Evolutionary conservation across 1,139 yeast species (phyloP), one percentile per base, ranked within the genome.

Genomic region (Magnusiomyces ingens): DNA sequence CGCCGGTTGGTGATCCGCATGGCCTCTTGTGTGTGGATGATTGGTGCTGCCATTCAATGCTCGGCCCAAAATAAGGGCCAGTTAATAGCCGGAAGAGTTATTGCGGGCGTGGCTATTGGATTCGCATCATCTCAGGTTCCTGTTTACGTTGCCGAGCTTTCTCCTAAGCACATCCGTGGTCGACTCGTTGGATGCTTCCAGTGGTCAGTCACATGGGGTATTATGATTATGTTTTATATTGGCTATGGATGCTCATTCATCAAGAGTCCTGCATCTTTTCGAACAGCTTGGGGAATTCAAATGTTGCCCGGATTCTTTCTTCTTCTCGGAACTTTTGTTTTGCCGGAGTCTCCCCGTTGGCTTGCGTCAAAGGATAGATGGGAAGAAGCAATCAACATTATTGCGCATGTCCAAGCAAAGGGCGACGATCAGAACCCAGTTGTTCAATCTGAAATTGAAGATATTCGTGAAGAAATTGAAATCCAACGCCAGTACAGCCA

Each of bases 11-110:
- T 85, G 45, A 75, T 90, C 51, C 82, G 89, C 77, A 76, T 82
- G 43, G 82, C 95, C 13, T 84, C 90, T 58, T 67, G 83, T 4
- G 71, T 90, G 61, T 91, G 93, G 71, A 74, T 89, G 22, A 71
- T 85, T 48, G 98, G 98, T 55, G 86, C 95, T 26, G 80, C 85
- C 42, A 75, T 91, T 56, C 98, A 91, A 71, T 79, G 89, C 58
- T 84, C 85, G 19, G 77, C 96, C 3, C 78, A 78, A 50, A 78
- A 82, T 43, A 84, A 85, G 51, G 86, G 95, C 84, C 87, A 87
- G 61, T 66, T 81, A 43, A 75, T 82, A 47, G 64, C 75, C 45
- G 90, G 91, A 26, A 78, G 94, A 64, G 67, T 78, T 47, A 71
- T 85, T 53, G 77, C 85, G 51, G 94, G 94, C 55, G 57, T 82